phyloP scores from a whole-genome alignment of 2,329 filamentous ascomycete species.

The Colletotrichum viniferum region DNA sequence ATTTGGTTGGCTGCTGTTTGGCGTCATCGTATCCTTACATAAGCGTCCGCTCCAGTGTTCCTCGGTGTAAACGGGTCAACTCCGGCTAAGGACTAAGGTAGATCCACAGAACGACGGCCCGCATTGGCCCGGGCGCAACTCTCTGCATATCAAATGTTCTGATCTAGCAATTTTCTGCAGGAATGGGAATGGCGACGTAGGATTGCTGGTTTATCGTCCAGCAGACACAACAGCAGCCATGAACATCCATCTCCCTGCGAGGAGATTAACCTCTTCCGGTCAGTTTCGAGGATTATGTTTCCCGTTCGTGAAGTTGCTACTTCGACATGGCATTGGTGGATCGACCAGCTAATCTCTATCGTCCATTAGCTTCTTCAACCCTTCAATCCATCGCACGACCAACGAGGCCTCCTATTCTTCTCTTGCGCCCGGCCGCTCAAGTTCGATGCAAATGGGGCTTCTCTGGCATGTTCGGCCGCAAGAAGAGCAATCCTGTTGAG shows the following conservation, averaged over 20 bases:
- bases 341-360: constrained; percentile 15
- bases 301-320: not conserved
- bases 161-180: constrained; percentile 7
- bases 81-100: not conserved
- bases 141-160: not conserved
- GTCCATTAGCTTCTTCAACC: constrained; percentile 2
- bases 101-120: not conserved
- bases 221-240: constrained; percentile 8
- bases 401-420: constrained; percentile 23
- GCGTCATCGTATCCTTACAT: not conserved
- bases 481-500: not conserved
- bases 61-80: not conserved
- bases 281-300: not conserved
- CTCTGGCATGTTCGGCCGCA: constrained; percentile 36
- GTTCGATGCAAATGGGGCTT: constrained; percentile 49
- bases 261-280: constrained; percentile 24
- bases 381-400: constrained; percentile 5
- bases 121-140: not conserved
- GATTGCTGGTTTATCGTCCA: not conserved
- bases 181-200: not conserved
- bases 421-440: constrained; percentile 29
- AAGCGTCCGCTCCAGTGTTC: not conserved
- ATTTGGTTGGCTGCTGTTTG: not conserved
- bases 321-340: not conserved
- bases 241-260: constrained; percentile 24